These are phyloP conservation scores for Plasmodium blacklocki DNA, from an alignment of 169 alveolate genomes.

Conservation along the genomic window DNA sequence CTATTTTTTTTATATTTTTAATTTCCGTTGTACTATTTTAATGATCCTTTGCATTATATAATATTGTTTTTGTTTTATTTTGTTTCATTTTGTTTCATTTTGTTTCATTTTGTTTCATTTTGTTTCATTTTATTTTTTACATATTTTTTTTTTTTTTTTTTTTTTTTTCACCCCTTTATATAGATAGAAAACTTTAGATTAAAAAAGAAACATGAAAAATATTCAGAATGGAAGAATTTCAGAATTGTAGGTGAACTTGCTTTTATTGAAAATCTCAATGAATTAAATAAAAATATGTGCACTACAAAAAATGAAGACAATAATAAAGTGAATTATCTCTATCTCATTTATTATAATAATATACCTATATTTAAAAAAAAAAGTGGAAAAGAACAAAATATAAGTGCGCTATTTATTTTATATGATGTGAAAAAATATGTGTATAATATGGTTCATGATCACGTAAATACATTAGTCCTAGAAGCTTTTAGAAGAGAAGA, in stretches of 20 bases:
- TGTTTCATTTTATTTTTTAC: background rate
- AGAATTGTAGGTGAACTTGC: slow-evolving; percentile 37
- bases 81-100: background rate
- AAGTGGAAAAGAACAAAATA: background rate
- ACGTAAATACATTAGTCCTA: slow-evolving; percentile 26
- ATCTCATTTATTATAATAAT: slow-evolving; percentile 29
- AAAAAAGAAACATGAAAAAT: background rate
- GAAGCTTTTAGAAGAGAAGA: slow-evolving; percentile 25
- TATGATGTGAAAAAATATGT: slow-evolving; percentile 38
- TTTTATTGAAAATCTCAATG: slow-evolving; percentile 1
- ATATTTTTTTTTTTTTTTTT: background rate
- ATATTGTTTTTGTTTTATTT: too few relatives aligned
- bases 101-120: background rate
- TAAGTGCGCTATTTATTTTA: slow-evolving; percentile 35
- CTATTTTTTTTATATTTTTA: background rate
- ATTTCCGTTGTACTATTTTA: background rate
- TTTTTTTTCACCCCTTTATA: background rate
- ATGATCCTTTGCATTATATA: background rate
- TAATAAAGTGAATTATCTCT: slow-evolving; percentile 6
- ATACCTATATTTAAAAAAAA: slow-evolving; percentile 25
- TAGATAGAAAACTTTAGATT: background rate
- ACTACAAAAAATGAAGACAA: background rate
- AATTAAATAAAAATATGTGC: slow-evolving; percentile 1
- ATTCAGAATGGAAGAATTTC: slow-evolving; percentile 6
- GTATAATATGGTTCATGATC: slow-evolving; percentile 29